Conservation (phyloP, 1,139 yeast species). For the Pichia sp. region DNA sequence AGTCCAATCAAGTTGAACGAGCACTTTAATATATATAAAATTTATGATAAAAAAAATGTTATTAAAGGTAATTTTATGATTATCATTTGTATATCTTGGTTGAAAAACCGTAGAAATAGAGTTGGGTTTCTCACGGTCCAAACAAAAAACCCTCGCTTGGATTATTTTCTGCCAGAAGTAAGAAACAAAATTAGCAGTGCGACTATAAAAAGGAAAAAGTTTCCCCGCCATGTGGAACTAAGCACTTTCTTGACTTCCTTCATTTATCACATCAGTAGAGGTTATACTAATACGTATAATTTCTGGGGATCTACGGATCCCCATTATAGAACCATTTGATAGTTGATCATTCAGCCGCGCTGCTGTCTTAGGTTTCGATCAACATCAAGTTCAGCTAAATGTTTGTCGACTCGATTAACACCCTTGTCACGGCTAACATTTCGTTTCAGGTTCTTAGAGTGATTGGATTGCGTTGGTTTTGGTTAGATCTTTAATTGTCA, state of each 20-base stretch:
- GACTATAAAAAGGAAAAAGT: conserved; percentile 11
- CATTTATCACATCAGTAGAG: conserved; percentile 48
- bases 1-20: too few relatives aligned
- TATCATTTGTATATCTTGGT: too few relatives aligned
- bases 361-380: conserved; percentile 29
- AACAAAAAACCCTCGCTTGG: background rate
- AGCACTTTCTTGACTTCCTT: conserved; percentile 1
- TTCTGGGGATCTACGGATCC: conserved; percentile 14
- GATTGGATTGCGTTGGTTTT: conserved; percentile 33
- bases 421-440: conserved; percentile 58
- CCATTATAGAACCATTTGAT: conserved; percentile 45
- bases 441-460: conserved; percentile 75
- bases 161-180: too few relatives aligned
- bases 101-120: too few relatives aligned
- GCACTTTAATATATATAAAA: too few relatives aligned
- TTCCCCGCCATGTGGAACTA: background rate
- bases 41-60: too few relatives aligned
- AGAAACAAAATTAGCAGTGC: too few relatives aligned
- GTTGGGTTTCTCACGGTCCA: too few relatives aligned
- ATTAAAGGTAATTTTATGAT: too few relatives aligned
- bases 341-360: conserved; percentile 26
- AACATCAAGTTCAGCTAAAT: conserved; percentile 46
- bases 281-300: conserved; percentile 60
- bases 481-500: conserved; percentile 18
- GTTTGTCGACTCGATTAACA: conserved; percentile 52